Evolutionary conservation across 2,329 filamentous ascomycete species (phyloP).

Genomic region (Aspergillaceae sp.): DNA sequence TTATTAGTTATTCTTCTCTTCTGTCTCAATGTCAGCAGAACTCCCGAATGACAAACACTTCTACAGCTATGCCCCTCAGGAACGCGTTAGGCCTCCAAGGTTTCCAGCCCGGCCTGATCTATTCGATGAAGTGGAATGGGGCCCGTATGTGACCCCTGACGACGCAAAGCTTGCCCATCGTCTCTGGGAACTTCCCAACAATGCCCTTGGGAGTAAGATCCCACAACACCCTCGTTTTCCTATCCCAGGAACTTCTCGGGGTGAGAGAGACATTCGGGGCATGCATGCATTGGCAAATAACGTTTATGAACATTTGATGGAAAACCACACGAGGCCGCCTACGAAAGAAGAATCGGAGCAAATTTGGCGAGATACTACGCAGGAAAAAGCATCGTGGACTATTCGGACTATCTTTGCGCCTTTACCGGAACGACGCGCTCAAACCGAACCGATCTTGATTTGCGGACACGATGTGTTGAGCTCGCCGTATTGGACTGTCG

Average conservation of each 20-base stretch:
- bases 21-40: background rate
- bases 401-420: constrained; percentile 11
- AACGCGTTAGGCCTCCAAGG: constrained; percentile 5
- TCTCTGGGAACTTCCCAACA: constrained; percentile 21
- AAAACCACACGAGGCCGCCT: constrained; percentile 11
- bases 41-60: background rate
- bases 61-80: background rate
- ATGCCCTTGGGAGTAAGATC: constrained; percentile 8
- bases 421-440: background rate
- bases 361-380: constrained; percentile 5
- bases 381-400: constrained; percentile 7
- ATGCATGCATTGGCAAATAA: constrained; percentile 18
- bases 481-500: constrained; percentile 10
- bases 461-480: constrained; percentile 8
- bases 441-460: constrained; percentile 2
- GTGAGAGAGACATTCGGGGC: background rate
- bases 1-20: no score
- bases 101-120: constrained; percentile 20
- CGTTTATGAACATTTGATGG: constrained; percentile 26
- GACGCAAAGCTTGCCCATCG: constrained; percentile 19
- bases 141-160: constrained; percentile 11
- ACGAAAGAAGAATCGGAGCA: constrained; percentile 6
- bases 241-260: no score
- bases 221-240: background rate
- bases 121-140: constrained; percentile 20